phyloP scores from a whole-genome alignment of 768 basidiomycete species.

The Tephrocybe sp. region DNA sequence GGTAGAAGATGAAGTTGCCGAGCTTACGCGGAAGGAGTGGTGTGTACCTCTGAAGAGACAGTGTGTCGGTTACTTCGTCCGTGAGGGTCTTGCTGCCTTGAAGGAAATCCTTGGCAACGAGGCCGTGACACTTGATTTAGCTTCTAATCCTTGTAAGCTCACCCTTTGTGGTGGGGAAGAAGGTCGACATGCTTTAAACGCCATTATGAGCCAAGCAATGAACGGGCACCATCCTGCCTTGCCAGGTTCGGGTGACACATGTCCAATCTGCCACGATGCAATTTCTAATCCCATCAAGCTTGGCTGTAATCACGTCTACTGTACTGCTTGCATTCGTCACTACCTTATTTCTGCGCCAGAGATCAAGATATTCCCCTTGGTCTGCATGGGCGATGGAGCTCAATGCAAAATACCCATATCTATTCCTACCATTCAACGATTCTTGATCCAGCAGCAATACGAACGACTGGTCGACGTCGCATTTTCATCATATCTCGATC shows the following conservation, averaged over 20 bases:
- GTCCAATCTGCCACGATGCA: slow-evolving; percentile 55
- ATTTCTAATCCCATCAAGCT: slow-evolving; percentile 39
- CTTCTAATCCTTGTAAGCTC: slow-evolving; percentile 34
- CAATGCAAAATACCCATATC: slow-evolving; percentile 54
- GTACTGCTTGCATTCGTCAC: slow-evolving; percentile 45
- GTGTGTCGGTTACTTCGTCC: slow-evolving; percentile 48
- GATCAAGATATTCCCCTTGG: slow-evolving; percentile 51
- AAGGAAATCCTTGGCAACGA: slow-evolving; percentile 54
- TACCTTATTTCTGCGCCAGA: slow-evolving; percentile 42
- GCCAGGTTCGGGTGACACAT: slow-evolving; percentile 21
- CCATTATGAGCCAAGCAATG: slow-evolving; percentile 41
- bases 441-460: slow-evolving; percentile 50
- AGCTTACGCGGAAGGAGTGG: slow-evolving; percentile 42
- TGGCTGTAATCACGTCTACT: slow-evolving; percentile 49
- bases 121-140: slow-evolving; percentile 43
- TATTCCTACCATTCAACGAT: slow-evolving; percentile 45
- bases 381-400: slow-evolving; percentile 59
- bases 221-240: slow-evolving; percentile 12
- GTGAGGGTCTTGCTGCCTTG: slow-evolving; percentile 45
- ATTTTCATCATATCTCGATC: slow-evolving; percentile 52
- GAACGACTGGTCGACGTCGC: slow-evolving; percentile 51
- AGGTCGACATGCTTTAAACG: slow-evolving; percentile 42
- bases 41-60: slow-evolving; percentile 33
- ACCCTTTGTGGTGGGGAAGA: slow-evolving; percentile 57
- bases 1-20: slow-evolving; percentile 46